A percentile compares a stretch with the other conserved stretches of the same genome.
phyloP scores from a whole-genome alignment of 2,329 filamentous ascomycete genomes.

The Juglanconis juglandina region DNA sequence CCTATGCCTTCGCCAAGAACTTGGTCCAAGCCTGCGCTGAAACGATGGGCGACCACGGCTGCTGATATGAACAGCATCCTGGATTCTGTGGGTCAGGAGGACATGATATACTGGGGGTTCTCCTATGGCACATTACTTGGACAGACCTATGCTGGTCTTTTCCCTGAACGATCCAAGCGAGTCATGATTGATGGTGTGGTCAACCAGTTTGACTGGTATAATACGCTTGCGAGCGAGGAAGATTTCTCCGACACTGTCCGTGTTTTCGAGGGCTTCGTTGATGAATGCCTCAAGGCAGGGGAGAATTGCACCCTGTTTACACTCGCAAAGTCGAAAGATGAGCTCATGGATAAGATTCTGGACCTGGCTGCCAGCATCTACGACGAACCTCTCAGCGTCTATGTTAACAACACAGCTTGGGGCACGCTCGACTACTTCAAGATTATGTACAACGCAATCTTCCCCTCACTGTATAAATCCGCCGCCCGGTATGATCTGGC shows the following conservation, averaged over 20 bases:
- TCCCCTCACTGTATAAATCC: conserved; percentile 37
- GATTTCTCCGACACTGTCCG: conserved; percentile 41
- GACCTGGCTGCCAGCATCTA: conserved; percentile 31
- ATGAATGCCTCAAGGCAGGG: conserved; percentile 46
- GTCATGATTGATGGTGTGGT: conserved; percentile 35
- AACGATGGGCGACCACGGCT: conserved; percentile 43
- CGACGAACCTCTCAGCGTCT: conserved; percentile 38
- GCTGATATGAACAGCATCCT: conserved; percentile 50
- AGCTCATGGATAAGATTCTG: conserved; percentile 31
- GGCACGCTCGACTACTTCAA: conserved; percentile 35
- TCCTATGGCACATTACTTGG: conserved; percentile 38
- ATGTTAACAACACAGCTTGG: conserved; percentile 39
- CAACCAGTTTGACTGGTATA: conserved; percentile 39
- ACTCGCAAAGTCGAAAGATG: conserved; percentile 33
- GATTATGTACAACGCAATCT: conserved; percentile 35
- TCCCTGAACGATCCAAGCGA: conserved; percentile 31
- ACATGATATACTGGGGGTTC: conserved; percentile 39
- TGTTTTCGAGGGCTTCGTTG: conserved; percentile 39
- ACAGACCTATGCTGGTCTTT: conserved; percentile 37
- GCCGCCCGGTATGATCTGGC: conserved; percentile 35
- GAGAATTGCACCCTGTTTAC: conserved; percentile 40
- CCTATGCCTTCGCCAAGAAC: conserved; percentile 40
- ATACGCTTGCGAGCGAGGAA: conserved; percentile 33
- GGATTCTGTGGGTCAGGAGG: conserved; percentile 37
- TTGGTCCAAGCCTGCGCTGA: conserved; percentile 40